Evolutionary conservation across 2,329 filamentous ascomycete species (phyloP).

Genomic region (Diaporthe ilicicola): DNA sequence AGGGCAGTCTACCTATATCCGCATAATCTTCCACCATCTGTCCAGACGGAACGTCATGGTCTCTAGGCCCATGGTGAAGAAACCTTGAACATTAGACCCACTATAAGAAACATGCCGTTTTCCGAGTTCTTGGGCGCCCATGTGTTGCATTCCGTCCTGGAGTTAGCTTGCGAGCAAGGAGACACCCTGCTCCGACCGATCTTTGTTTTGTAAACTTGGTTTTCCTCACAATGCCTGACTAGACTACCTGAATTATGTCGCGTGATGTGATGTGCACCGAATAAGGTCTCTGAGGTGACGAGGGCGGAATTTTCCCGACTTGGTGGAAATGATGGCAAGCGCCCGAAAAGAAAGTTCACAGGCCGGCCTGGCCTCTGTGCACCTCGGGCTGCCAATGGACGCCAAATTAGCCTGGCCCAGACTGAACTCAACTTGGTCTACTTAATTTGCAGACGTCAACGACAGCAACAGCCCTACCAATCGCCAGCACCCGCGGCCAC

Average conservation of each 20-base stretch:
- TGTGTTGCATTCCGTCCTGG: conserved; percentile 9
- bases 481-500: conserved; percentile 6
- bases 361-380: neutral
- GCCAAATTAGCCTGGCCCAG: neutral
- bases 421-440: neutral
- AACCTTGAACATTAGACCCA: conserved; percentile 1
- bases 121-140: neutral
- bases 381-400: conserved; percentile 11
- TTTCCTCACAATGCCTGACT: neutral
- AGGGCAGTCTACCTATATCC: neutral
- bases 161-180: conserved; percentile 14
- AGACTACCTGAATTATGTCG: no score
- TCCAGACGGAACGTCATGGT: neutral
- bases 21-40: neutral
- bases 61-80: neutral
- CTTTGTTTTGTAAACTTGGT: neutral
- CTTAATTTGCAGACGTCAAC: neutral
- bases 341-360: neutral
- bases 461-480: conserved; percentile 17
- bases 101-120: conserved; percentile 3
- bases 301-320: neutral
- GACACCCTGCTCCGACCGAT: neutral
- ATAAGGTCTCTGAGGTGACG: neutral
- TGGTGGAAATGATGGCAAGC: neutral
- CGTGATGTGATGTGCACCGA: neutral